Base-by-base conservation (phyloP, 2,329 filamentous ascomycete species). In the Diaporthe sp. region DNA sequence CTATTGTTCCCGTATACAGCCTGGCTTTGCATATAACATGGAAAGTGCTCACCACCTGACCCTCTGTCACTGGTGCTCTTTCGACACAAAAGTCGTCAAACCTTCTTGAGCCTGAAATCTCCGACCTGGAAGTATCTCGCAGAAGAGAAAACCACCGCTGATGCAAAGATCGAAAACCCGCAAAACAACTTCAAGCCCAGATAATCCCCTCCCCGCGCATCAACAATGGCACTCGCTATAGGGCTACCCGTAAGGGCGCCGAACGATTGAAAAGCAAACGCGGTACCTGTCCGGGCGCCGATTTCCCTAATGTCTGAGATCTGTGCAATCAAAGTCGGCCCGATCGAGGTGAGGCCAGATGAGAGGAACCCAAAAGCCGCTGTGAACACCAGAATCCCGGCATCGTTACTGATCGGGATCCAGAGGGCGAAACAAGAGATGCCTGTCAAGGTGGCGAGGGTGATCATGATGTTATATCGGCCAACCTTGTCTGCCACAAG, bases 261-360 rank as follows among this genome's bases (percentile, higher is more conserved):
- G 42, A 95, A 83, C 1, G 90, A 87, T 72, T 91, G 86, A 61
- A 92, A 81, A 22, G 90, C 88, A 79, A 93, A 94, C 35, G 90
- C 86, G 0, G 89, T 87, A 0, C 94, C 94, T 2, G 88, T 91
- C 8, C 93, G 86, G 2, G 92, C 88, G 19, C 94, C 94, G 44
- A 95, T 92, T 80, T 94, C 88, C 27, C 89, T 86, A 50, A 94
- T 88, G 59, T 94, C 92, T 1, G 90, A 92, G 75, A 95, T 93
- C 78, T 95, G 92, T 1, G 92, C 92, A 30, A 95, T 85, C 19
- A 93, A 84, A 0, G 92, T 88, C 0, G 93, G 91, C 0, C 86
- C 85, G 25, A 94, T 83, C 0, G 89, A 89, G 47, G 93, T 89
- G 78, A 92, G 93, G 3, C 90, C 89, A 17, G 93, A 93, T 0